Evolutionary conservation across 768 basidiomycete species (phyloP).

Genomic region (Suillus paluster): DNA sequence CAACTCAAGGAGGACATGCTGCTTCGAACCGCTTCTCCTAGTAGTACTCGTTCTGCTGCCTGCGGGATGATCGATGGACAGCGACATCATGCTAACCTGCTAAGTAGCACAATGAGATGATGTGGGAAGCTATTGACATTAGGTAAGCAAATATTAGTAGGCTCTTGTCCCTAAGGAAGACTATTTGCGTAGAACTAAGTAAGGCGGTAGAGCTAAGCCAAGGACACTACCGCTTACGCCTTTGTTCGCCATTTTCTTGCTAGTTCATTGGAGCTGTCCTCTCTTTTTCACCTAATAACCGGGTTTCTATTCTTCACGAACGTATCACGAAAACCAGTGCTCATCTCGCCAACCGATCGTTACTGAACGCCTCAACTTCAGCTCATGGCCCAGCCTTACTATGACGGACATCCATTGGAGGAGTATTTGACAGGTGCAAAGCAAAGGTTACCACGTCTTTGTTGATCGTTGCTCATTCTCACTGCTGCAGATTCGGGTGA

Average conservation of each 20-base stretch:
- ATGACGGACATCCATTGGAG: slow-evolving; percentile 77
- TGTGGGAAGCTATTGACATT: no score
- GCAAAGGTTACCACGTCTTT: slow-evolving; percentile 12
- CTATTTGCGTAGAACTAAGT: neutral
- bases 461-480: slow-evolving; percentile 11
- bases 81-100: neutral
- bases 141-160: neutral
- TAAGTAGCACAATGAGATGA: neutral
- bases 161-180: neutral
- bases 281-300: slow-evolving; percentile 31
- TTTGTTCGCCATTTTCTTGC: neutral
- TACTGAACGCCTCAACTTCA: slow-evolving; percentile 8
- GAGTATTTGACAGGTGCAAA: slow-evolving; percentile 69
- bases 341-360: slow-evolving; percentile 17
- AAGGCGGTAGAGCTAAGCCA: neutral
- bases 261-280: slow-evolving; percentile 12
- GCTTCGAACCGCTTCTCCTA: no score
- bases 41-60: no score
- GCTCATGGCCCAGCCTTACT: slow-evolving; percentile 76
- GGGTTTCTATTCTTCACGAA: slow-evolving; percentile 23
- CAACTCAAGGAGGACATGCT: slow-evolving; percentile 3
- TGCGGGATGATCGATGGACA: no score
- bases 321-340: slow-evolving; percentile 22
- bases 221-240: neutral
- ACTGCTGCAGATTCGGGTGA: slow-evolving; percentile 60